Base-by-base conservation (phyloP, 495 filamentous ascomycete genomes). In the Annulohypoxylon nitens region DNA sequence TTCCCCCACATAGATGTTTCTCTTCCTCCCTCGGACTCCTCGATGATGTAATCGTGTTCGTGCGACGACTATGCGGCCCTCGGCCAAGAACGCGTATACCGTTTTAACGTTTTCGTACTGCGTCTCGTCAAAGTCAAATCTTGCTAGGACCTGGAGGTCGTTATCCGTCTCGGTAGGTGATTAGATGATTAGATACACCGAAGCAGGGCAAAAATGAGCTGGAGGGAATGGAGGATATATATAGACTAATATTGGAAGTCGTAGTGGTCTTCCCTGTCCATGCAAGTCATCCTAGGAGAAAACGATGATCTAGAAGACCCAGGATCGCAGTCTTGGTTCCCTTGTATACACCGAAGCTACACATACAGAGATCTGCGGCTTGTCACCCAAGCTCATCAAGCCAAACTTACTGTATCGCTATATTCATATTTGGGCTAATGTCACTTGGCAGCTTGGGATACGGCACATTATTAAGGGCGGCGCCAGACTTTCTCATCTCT, bases 321-420 rank as follows among this genome's bases (percentile, higher is more conserved):
- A 57, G 57, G 57, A 60, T 60, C 57, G n/a, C 14, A 34, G 36
- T 43, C 57, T 45, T 60, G 57, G 36, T 60, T 43, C 36, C 18
- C 36, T 14, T 60, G 57, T 8, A 41, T 3, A 34, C n/a, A 20
- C 36, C n/a, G 4, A 60, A 26, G 57, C 36, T 20, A 10, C 18
- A 37, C 36, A 36, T 48, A 47, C 39, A 33, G 30, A 26, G 59
- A 63, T 69, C 60, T 48, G 67, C 50, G 4, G 37, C 58, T 59
- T 33, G 36, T 54, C 37, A 39, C 11, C 39, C 26, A 43, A 65
- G 12, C 39, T 58, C 55, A 60, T 43, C 45, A 26, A 47, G 4
- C 25, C 6, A 55, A 66, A 37, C 57, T 71, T 71, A 53, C 61
- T 55, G 48, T 67, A 72, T 37, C 55, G 41, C 26, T 25, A 59